A percentile compares a stretch with the other conserved stretches of the same genome.
These are phyloP conservation scores for Boeremia lycopersici DNA, from an alignment of 2,329 filamentous ascomycete genomes.

Conservation along the genomic window DNA sequence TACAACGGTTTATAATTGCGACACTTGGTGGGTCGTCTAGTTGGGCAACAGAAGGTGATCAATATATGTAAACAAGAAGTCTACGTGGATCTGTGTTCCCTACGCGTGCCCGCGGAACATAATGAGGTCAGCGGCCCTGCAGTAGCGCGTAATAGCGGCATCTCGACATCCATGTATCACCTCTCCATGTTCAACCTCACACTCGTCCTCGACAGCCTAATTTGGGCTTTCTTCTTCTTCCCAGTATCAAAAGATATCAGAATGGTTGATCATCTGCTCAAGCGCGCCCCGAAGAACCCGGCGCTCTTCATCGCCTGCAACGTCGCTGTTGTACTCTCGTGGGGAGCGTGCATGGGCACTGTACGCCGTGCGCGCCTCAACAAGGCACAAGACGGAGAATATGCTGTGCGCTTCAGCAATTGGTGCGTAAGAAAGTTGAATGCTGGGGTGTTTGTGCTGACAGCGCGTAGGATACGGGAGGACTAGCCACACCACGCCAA, in stretches of 20 bases:
- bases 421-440: neutral
- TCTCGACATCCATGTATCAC: neutral
- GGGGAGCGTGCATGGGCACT: conserved; percentile 11
- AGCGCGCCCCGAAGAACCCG: conserved; percentile 10
- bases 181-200: neutral
- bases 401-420: neutral
- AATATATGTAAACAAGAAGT: neutral
- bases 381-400: neutral
- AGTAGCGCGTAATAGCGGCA: neutral
- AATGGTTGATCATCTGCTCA: conserved; percentile 12
- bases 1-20: too few relatives aligned
- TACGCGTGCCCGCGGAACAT: neutral
- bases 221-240: neutral
- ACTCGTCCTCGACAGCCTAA: neutral
- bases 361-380: conserved; percentile 1
- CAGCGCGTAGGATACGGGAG: neutral
- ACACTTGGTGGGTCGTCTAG: too few relatives aligned
- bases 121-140: conserved; percentile 12
- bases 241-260: neutral
- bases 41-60: too few relatives aligned
- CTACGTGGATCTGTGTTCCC: neutral
- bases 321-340: conserved; percentile 8
- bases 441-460: neutral
- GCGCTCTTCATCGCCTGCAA: conserved; percentile 13
- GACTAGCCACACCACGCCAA: neutral